Conservation (phyloP, 805 yeast genomes). For the Wickerhamomyces mucosus region DNA sequence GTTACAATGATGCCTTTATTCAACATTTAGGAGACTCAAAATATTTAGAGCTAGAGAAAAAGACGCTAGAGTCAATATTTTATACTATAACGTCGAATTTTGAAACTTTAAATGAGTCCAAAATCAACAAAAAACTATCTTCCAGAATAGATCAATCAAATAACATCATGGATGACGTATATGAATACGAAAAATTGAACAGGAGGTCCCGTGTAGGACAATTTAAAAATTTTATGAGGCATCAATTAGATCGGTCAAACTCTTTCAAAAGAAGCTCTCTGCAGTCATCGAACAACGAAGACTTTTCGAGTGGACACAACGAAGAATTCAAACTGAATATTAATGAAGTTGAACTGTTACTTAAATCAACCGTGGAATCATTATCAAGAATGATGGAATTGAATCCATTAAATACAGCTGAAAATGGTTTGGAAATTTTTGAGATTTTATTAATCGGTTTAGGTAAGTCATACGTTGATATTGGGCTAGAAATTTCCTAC, state of each 20-base stretch:
- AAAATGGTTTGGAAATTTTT: slow-evolving; percentile 54
- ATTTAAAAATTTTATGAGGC: slow-evolving; percentile 47
- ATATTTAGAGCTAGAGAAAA: slow-evolving; percentile 66
- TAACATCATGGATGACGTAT: slow-evolving; percentile 9
- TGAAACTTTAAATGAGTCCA: slow-evolving; percentile 23
- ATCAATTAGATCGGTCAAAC: slow-evolving; percentile 35
- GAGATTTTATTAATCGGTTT: slow-evolving; percentile 60
- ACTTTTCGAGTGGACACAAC: not conserved
- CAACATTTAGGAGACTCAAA: slow-evolving; percentile 56
- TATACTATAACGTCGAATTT: slow-evolving; percentile 23
- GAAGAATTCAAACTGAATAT: slow-evolving; percentile 23
- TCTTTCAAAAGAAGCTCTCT: slow-evolving; percentile 18
- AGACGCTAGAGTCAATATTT: slow-evolving; percentile 40
- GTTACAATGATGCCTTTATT: slow-evolving; percentile 62
- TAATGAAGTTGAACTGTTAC: slow-evolving; percentile 46
- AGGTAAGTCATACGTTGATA: slow-evolving; percentile 66
- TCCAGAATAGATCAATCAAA: slow-evolving; percentile 5
- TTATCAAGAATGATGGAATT: slow-evolving; percentile 70
- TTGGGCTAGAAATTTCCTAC: slow-evolving; percentile 65
- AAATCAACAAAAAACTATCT: slow-evolving; percentile 23
- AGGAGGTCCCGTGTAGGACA: slow-evolving; percentile 36
- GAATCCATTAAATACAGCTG: slow-evolving; percentile 51
- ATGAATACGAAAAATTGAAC: slow-evolving; percentile 20
- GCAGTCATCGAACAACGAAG: slow-evolving; percentile 3
- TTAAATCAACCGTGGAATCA: slow-evolving; percentile 68